Evolutionary conservation across 805 yeast genomes (phyloP).

Genomic region (Scheffersomyces coipomensis): DNA sequence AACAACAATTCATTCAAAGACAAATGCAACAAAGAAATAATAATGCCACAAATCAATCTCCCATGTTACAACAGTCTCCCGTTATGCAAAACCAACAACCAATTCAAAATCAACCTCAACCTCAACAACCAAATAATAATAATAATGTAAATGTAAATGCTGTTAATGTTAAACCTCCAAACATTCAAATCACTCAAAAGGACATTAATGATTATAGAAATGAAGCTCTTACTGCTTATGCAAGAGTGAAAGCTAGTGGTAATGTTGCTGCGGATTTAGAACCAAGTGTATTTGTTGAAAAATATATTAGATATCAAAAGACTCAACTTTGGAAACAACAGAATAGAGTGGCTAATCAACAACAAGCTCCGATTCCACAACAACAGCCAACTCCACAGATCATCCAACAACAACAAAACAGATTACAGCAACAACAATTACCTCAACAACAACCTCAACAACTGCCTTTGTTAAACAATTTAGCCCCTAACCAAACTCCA

Average conservation of each 20-base stretch:
- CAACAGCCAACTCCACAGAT: constrained; percentile 5
- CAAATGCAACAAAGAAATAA: constrained; percentile 27
- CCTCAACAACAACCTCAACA: constrained; percentile 3
- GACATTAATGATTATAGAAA: constrained; percentile 37
- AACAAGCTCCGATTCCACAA: constrained; percentile 6
- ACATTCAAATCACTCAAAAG: constrained; percentile 32
- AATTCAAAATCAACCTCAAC: constrained; percentile 17
- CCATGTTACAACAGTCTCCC: constrained; percentile 37
- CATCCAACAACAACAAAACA: constrained; percentile 4
- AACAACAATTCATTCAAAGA: constrained; percentile 35
- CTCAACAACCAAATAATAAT: constrained; percentile 23
- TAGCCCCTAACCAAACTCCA: constrained; percentile 3
- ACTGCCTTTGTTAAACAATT: constrained; percentile 7
- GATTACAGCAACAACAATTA: constrained; percentile 6
- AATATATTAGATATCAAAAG: constrained; percentile 40
- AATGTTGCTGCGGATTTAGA: constrained; percentile 34
- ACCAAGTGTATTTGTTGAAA: constrained; percentile 34
- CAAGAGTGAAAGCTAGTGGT: constrained; percentile 34
- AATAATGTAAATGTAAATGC: constrained; percentile 2
- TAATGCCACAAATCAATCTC: constrained; percentile 9
- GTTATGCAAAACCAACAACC: constrained; percentile 34
- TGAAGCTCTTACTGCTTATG: constrained; percentile 39
- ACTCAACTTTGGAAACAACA: constrained; percentile 27
- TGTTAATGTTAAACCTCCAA: constrained; percentile 21
- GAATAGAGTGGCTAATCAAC: constrained; percentile 14